phyloP scores from a whole-genome alignment of 805 yeast species.

The Metschnikowia kunwiensis region DNA sequence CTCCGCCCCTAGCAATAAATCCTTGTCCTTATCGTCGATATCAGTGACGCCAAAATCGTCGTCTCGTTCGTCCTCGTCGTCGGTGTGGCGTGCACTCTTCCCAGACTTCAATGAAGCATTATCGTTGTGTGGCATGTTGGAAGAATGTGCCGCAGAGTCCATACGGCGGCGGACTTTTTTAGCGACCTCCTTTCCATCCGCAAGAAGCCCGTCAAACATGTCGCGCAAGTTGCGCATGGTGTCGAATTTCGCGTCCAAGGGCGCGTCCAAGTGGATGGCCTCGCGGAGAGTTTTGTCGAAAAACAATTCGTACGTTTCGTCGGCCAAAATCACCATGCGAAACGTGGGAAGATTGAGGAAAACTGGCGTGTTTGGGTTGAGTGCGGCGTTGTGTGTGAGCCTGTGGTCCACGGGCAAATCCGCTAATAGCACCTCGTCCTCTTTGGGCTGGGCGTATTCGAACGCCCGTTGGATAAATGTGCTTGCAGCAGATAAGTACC shows the following conservation, averaged over 20 bases:
- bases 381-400: slow-evolving; percentile 69
- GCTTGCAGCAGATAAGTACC: slow-evolving; percentile 85
- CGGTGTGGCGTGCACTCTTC: slow-evolving; percentile 11
- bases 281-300: slow-evolving; percentile 66
- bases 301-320: slow-evolving; percentile 85
- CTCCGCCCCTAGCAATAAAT: slow-evolving; percentile 48
- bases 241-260: slow-evolving; percentile 44
- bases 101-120: slow-evolving; percentile 18
- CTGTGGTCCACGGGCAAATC: slow-evolving; percentile 37
- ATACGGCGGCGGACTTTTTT: slow-evolving; percentile 83
- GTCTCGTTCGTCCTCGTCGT: slow-evolving; percentile 44
- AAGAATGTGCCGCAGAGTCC: slow-evolving; percentile 58
- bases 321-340: slow-evolving; percentile 91
- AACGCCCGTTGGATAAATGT: slow-evolving; percentile 82
- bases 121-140: slow-evolving; percentile 16
- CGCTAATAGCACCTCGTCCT: slow-evolving; percentile 34
- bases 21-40: slow-evolving; percentile 44
- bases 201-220: slow-evolving; percentile 85
- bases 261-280: slow-evolving; percentile 65
- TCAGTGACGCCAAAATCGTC: slow-evolving; percentile 44
- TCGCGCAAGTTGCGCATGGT: slow-evolving; percentile 66
- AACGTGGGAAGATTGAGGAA: slow-evolving; percentile 80
- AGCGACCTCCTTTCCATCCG: slow-evolving; percentile 92
- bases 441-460: slow-evolving; percentile 80
- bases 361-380: slow-evolving; percentile 77